Evolutionary conservation across 2,329 filamentous ascomycete species (phyloP), one percentile per base, ranked within the genome.

Genomic region (Neonectria punicea): DNA sequence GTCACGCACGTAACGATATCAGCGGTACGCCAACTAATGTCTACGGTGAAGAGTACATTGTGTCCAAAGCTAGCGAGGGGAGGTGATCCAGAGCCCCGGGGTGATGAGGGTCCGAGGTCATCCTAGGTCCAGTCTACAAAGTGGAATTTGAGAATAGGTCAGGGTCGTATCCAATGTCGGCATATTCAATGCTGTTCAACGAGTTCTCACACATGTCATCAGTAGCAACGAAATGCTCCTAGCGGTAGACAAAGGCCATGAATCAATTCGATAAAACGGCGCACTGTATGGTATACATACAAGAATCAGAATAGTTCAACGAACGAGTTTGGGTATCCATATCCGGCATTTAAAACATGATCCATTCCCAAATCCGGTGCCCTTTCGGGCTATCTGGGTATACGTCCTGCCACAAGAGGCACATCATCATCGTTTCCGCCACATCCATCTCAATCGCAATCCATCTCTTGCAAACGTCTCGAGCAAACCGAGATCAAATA

Each of bases 301-400:
- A 43, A 53, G 20, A 49, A 55, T 44, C 16, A 53, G 14, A n/a
- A 9, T 49, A 16, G 54, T 43, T 57, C 30, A 70, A 53, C 39
- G 63, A 72, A 64, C 66, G 68, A 68, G 53, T 61, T 43, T 61
- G 70, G 70, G 68, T 72, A 72, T 72, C 69, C 59, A 62, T 62
- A 39, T 55, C 54, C 41, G 41, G 49, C 57, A 28, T 55, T 46
- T 13, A 18, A 16, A 44, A 34, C 18, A 55, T 14, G 39, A 41
- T 43, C 50, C 39, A 50, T 60, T 18, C 62, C 47, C 60, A 54
- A 47, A 62, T 59, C 10, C 53, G 54, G 20, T 49, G 59, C 51
- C 47, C 61, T 53, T 25, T 63, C 51, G 22, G 57, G 64, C 65
- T 65, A 60, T 49, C 49, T 66, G 64, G 71, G 71, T 73, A 72